Evolutionary conservation across 1,139 yeast genomes (phyloP).

Genomic region (Saccharomyces hybrid): DNA sequence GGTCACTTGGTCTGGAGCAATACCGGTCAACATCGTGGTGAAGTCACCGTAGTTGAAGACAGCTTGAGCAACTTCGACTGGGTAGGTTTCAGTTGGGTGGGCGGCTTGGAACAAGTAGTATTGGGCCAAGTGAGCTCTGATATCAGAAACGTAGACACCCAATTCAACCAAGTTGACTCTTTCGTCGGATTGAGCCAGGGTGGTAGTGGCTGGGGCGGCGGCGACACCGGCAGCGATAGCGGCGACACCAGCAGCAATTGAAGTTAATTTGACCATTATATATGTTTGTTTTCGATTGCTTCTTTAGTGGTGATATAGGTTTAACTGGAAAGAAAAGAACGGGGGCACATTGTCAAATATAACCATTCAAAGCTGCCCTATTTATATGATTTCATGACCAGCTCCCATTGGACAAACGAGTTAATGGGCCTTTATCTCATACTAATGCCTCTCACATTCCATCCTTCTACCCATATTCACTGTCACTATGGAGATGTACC

Average conservation of each 20-base stretch:
- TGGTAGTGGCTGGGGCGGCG: not conserved
- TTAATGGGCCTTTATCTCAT: not conserved
- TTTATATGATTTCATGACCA: too few species aligned
- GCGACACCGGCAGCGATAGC: not conserved
- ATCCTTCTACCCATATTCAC: not conserved
- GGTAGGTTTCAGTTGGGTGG: too few species aligned
- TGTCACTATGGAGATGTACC: not conserved
- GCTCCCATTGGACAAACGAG: not conserved
- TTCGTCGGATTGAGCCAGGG: not conserved
- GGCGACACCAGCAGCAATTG: not conserved
- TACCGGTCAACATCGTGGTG: too few species aligned
- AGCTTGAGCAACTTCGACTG: too few species aligned
- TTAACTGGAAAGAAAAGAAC: not conserved
- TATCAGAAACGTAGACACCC: not conserved
- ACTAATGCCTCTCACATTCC: not conserved
- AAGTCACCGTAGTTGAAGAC: too few species aligned
- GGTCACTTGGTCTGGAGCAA: too few species aligned
- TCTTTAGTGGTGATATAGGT: not conserved
- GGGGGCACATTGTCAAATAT: not conserved
- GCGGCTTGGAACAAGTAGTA: too few species aligned
- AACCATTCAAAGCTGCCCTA: not conserved
- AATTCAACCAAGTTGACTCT: not conserved
- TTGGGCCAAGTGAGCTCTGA: too few species aligned
- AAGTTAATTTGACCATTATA: not conserved
- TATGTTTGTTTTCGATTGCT: too few species aligned